Evolutionary conservation across 306 rosid genomes (phyloP).

Genomic region (Castanea mollissima): DNA sequence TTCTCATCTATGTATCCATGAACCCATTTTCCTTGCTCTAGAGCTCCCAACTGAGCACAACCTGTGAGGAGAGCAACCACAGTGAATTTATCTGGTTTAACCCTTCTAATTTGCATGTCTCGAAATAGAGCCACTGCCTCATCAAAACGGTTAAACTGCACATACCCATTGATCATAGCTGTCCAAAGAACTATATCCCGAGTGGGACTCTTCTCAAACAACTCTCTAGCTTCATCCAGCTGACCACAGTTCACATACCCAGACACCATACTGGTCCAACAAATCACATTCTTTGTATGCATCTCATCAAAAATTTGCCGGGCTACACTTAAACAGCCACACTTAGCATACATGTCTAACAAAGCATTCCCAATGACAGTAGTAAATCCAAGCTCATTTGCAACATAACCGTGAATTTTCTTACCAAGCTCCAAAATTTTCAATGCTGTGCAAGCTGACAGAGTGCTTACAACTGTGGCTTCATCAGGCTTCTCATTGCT

Average conservation of each 20-base stretch:
- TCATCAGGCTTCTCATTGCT: slow-evolving; percentile 36
- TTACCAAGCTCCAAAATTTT: slow-evolving; percentile 36
- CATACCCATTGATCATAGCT: slow-evolving; percentile 47
- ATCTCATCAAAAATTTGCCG: slow-evolving; percentile 37
- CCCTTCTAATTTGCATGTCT: too few species aligned
- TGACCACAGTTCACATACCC: slow-evolving; percentile 34
- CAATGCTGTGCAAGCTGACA: slow-evolving; percentile 39
- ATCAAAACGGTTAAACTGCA: slow-evolving; percentile 33
- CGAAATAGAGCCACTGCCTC: too few species aligned
- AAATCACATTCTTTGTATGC: slow-evolving; percentile 31
- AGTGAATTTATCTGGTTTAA: too few species aligned
- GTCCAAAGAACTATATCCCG: slow-evolving; percentile 49
- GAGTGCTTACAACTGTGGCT: slow-evolving; percentile 39
- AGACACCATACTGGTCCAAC: slow-evolving; percentile 50
- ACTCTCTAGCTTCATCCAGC: slow-evolving; percentile 43
- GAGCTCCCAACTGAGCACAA: too few species aligned
- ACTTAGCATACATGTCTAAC: slow-evolving; percentile 39
- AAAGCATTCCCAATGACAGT: slow-evolving; percentile 21
- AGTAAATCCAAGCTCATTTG: slow-evolving; percentile 21
- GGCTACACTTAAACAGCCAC: slow-evolving; percentile 32
- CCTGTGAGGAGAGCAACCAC: too few species aligned
- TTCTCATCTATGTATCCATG: too few species aligned
- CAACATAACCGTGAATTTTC: slow-evolving; percentile 36
- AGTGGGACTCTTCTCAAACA: slow-evolving; percentile 39
- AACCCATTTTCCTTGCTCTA: too few species aligned